Conservation (phyloP, 2,329 filamentous ascomycete species). For the Calonectria pauciramosa region DNA sequence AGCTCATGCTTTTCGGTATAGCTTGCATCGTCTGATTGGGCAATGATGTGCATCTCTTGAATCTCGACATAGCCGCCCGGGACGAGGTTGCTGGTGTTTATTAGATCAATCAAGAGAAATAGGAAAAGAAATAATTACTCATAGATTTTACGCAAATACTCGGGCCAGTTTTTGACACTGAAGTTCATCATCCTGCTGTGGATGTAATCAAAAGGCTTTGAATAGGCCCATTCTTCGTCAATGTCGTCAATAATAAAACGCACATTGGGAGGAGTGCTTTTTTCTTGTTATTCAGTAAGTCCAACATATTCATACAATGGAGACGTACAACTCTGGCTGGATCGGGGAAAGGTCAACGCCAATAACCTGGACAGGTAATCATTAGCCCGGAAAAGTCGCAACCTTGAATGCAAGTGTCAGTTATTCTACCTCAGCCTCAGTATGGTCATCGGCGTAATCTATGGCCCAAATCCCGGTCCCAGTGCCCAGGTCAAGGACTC, state of each 20-base stretch:
- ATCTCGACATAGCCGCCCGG: constrained; percentile 27
- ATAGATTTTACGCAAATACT: constrained; percentile 17
- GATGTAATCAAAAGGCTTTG: constrained; percentile 29
- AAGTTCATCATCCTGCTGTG: constrained; percentile 30
- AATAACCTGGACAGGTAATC: constrained; percentile 2
- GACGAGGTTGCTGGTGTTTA: constrained; percentile 1
- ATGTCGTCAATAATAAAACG: constrained; percentile 28
- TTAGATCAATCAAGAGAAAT: background rate
- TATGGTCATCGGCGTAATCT: constrained; percentile 29
- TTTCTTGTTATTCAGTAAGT: background rate
- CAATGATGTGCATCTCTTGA: constrained; percentile 19
- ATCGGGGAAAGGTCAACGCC: constrained; percentile 24
- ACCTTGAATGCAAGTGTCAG: background rate
- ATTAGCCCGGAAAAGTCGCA: background rate
- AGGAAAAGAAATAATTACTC: background rate
- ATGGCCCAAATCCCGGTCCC: constrained; percentile 27
- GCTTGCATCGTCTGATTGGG: constrained; percentile 14
- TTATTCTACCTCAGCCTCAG: constrained; percentile 9
- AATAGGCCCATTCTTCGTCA: constrained; percentile 30
- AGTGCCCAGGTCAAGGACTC: constrained; percentile 26
- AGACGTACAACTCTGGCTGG: constrained; percentile 20
- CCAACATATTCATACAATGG: background rate
- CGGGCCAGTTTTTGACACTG: constrained; percentile 18
- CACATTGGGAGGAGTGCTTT: constrained; percentile 25
- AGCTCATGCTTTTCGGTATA: background rate